phyloP scores from a whole-genome alignment of 805 yeast species.

The Jamesozyma jinghongensis region DNA sequence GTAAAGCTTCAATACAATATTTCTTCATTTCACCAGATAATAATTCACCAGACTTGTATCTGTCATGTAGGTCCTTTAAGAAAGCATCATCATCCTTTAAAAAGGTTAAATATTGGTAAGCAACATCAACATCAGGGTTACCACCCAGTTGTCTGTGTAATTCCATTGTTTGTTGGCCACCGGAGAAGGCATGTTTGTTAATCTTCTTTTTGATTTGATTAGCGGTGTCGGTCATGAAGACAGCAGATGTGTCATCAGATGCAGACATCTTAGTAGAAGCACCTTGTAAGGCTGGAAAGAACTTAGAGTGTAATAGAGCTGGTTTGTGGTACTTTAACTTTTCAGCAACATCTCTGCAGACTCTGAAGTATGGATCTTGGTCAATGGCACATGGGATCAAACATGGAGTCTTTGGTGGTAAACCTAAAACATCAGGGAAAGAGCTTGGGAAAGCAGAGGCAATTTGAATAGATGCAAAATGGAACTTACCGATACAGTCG shows the following conservation, averaged over 20 bases:
- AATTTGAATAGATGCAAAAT: slow-evolving; percentile 93
- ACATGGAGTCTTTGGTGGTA: slow-evolving; percentile 86
- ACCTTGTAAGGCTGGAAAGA: slow-evolving; percentile 98
- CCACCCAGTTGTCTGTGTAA: slow-evolving; percentile 90
- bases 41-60: slow-evolving; percentile 70
- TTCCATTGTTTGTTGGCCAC: slow-evolving; percentile 81
- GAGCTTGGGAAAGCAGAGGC: slow-evolving; percentile 94
- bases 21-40: slow-evolving; percentile 92
- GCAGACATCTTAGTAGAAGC: slow-evolving; percentile 96
- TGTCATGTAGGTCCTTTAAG: slow-evolving; percentile 49
- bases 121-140: slow-evolving; percentile 89
- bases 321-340: slow-evolving; percentile 88
- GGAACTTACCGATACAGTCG: slow-evolving; percentile 89
- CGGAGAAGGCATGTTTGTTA: slow-evolving; percentile 93
- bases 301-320: slow-evolving; percentile 82
- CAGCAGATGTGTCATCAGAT: slow-evolving; percentile 79
- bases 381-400: slow-evolving; percentile 98
- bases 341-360: slow-evolving; percentile 94
- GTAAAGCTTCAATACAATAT: slow-evolving; percentile 70
- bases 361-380: slow-evolving; percentile 97
- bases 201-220: slow-evolving; percentile 88
- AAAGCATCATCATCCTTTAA: slow-evolving; percentile 83
- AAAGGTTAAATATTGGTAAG: slow-evolving; percentile 86
- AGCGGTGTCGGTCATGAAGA: slow-evolving; percentile 91
- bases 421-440: slow-evolving; percentile 84